These are phyloP conservation scores for Phaffomyces opuntiae DNA, from an alignment of 805 yeast genomes.

Conservation along the genomic window DNA sequence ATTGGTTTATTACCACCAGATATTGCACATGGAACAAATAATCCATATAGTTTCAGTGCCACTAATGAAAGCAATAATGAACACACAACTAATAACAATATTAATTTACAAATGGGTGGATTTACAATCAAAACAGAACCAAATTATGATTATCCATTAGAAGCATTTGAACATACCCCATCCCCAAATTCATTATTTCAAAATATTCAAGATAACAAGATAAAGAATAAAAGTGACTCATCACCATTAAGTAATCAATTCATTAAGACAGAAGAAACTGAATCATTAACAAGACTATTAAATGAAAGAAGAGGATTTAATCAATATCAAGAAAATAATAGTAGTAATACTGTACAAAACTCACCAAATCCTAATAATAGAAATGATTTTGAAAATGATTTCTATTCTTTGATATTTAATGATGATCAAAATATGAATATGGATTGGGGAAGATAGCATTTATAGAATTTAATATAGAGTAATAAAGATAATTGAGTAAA, in stretches of 20 bases:
- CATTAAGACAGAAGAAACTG: not conserved
- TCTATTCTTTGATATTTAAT: conserved; percentile 39
- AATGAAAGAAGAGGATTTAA: too few species aligned
- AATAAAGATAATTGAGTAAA: too few species aligned
- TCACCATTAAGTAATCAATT: not conserved
- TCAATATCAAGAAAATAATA: too few species aligned
- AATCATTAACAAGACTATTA: not conserved
- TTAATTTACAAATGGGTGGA: not conserved
- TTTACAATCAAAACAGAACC: not conserved
- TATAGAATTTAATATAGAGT: not conserved
- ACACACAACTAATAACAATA: not conserved
- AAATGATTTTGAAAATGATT: conserved; percentile 23
- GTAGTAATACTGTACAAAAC: not conserved
- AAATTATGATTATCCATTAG: conserved; percentile 2
- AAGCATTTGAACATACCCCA: conserved; percentile 2
- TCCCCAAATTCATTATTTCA: not conserved
- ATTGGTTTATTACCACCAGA: conserved; percentile 21
- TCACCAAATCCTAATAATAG: not conserved
- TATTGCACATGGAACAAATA: conserved; percentile 4
- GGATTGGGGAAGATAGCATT: not conserved
- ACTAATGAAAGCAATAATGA: not conserved
- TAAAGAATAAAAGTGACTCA: too few species aligned
- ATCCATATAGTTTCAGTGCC: too few species aligned
- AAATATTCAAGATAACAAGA: not conserved
- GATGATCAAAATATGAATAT: conserved; percentile 24